Evolutionary conservation across 1,284 basidiomycete genomes (phyloP).

Genomic region (Meira nashicola): DNA sequence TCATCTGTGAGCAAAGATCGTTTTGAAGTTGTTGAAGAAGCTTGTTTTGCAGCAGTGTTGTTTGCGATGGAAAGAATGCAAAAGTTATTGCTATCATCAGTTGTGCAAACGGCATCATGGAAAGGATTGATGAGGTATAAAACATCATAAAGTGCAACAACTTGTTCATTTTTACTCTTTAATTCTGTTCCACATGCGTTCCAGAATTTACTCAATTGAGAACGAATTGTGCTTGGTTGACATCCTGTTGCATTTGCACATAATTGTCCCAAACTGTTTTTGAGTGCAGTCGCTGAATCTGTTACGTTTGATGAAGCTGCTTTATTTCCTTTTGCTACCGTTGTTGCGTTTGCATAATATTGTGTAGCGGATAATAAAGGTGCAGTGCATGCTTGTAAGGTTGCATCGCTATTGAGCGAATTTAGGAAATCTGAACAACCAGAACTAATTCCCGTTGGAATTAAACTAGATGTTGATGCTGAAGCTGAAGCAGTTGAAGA

Average conservation of each 20-base stretch:
- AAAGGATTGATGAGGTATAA: constrained; percentile 45
- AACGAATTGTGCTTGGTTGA: constrained; percentile 30
- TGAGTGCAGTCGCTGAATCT: constrained; percentile 4
- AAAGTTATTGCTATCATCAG: constrained; percentile 30
- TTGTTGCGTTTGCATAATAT: constrained; percentile 29
- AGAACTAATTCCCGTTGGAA: constrained; percentile 26
- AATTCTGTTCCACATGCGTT: constrained; percentile 32
- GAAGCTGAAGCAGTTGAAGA: constrained; percentile 32
- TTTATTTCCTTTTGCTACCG: constrained; percentile 13
- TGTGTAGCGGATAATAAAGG: constrained; percentile 33
- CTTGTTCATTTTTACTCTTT: constrained; percentile 21
- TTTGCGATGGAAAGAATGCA: constrained; percentile 22
- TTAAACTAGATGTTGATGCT: constrained; percentile 11
- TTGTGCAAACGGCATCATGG: constrained; percentile 37
- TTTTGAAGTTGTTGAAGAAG: background rate
- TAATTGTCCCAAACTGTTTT: constrained; percentile 22
- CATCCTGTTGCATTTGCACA: constrained; percentile 27
- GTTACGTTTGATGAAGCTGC: constrained; percentile 4
- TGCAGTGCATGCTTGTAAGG: constrained; percentile 30
- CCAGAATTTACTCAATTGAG: constrained; percentile 32
- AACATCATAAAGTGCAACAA: constrained; percentile 39
- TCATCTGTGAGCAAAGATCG: constrained; percentile 2
- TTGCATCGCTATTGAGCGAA: constrained; percentile 30
- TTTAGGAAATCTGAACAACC: constrained; percentile 28
- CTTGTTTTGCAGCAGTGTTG: constrained; percentile 9